phyloP scores from a whole-genome alignment of 2,329 filamentous ascomycete species.

The Penicillium expansum region DNA sequence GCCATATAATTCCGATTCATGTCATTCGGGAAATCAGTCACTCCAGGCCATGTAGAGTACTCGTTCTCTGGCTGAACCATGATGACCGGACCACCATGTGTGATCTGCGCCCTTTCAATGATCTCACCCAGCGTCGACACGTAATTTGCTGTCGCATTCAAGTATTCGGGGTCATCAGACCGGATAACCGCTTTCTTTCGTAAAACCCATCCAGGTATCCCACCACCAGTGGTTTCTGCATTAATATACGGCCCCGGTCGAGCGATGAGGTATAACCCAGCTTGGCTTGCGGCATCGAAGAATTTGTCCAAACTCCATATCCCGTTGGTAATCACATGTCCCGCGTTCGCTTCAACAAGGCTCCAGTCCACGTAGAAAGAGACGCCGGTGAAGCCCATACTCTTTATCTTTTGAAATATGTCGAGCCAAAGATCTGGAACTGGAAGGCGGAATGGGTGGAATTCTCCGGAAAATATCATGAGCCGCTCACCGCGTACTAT shows the following conservation, averaged over 20 bases:
- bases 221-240: conserved; percentile 70
- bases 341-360: conserved; percentile 62
- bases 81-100: conserved; percentile 74
- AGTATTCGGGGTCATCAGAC: conserved; percentile 54
- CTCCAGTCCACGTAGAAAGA: conserved; percentile 56
- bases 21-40: conserved; percentile 19
- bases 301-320: conserved; percentile 64
- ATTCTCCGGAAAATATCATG: conserved; percentile 68
- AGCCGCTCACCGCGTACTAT: conserved; percentile 62
- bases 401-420: conserved; percentile 76
- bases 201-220: conserved; percentile 74
- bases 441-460: conserved; percentile 65
- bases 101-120: conserved; percentile 61
- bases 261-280: conserved; percentile 66
- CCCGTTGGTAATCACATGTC: conserved; percentile 61
- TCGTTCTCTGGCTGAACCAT: conserved; percentile 78
- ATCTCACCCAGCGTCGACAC: conserved; percentile 56
- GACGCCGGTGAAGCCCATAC: conserved; percentile 71
- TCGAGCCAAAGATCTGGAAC: conserved; percentile 65
- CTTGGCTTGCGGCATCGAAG: conserved; percentile 10
- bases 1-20: conserved; percentile 63
- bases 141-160: conserved; percentile 54
- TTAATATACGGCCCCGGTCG: conserved; percentile 71
- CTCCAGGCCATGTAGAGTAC: conserved; percentile 51
- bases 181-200: conserved; percentile 55